These are phyloP conservation scores for Chloranthus sessilifolius DNA, from an alignment of 164 flowering plant species.

Conservation along the genomic window DNA sequence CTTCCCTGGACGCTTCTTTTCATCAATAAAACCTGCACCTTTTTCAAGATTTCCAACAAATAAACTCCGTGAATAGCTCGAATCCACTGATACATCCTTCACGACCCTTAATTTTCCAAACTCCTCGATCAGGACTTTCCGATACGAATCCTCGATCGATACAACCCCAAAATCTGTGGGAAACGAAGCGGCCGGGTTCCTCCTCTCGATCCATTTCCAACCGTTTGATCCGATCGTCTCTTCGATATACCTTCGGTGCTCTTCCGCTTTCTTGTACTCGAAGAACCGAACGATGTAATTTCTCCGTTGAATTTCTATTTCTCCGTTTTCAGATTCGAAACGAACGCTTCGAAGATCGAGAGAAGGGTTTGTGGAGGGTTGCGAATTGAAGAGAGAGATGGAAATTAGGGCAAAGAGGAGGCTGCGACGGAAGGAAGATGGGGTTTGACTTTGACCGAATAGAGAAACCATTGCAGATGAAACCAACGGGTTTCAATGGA, in stretches of 20 bases:
- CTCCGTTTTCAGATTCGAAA: background rate
- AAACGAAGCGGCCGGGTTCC: slow-evolving; percentile 60
- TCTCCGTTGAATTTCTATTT: slow-evolving; percentile 8
- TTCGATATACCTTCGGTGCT: slow-evolving; percentile 53
- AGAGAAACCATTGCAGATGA: slow-evolving; percentile 13
- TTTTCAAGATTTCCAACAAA: slow-evolving; percentile 21
- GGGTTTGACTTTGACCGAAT: slow-evolving; percentile 5
- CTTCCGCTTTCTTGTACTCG: slow-evolving; percentile 48
- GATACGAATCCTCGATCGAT: slow-evolving; percentile 39
- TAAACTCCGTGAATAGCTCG: slow-evolving; percentile 48
- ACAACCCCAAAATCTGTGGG: slow-evolving; percentile 91
- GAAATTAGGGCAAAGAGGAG: slow-evolving; percentile 33
- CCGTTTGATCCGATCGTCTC: slow-evolving; percentile 30
- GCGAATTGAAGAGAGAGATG: slow-evolving; percentile 25
- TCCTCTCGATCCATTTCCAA: slow-evolving; percentile 89
- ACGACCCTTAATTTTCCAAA: slow-evolving; percentile 58
- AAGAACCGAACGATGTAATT: slow-evolving; percentile 75
- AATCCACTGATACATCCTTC: slow-evolving; percentile 78
- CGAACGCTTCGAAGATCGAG: too few relatives aligned
- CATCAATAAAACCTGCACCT: slow-evolving; percentile 41
- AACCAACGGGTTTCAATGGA: too few relatives aligned
- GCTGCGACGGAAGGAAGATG: slow-evolving; percentile 11
- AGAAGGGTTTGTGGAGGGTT: slow-evolving; percentile 7
- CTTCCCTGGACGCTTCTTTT: slow-evolving; percentile 84
- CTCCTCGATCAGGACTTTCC: slow-evolving; percentile 31